Base-by-base conservation (phyloP, 805 yeast genomes). In the Saturnispora kantuleensis region DNA sequence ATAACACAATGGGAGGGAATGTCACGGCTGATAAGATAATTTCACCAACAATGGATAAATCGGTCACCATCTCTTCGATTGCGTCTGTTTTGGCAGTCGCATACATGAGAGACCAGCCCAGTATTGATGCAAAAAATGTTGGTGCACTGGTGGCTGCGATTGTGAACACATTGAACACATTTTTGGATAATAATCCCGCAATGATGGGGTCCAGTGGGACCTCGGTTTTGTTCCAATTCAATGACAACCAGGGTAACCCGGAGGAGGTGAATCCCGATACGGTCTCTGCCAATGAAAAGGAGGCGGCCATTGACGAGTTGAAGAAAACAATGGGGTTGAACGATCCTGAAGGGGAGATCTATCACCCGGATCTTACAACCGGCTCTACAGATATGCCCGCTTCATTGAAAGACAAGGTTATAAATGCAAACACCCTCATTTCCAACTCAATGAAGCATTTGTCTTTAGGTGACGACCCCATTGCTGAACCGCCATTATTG, bases 1-100 rank as follows among this genome's bases (percentile, higher is more conserved):
- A 72, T 63, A 52, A 56, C 59, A 35, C 68, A 60, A 55, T 66
- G 62, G 55, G 61, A 61, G 49, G 63, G 62, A 29, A 64, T 58
- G 18, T 51, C 1, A 21, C 48, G 3, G 29, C 36, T 10, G 53
- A 45, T n/a, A 47, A 42, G 10, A 31, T 46, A 11, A 31, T 47
- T 18, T 11, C 39, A 28, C 35, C 52, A n/a, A 36, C 46, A 2
- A 17, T 46, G 12, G 50, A 55, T 36, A 59, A 56, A 40, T 50
- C 57, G 3, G 49, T 61, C 44, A 43, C 52, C 26, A 47, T 48
- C 16, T 47, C 60, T 9, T 59, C 58, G 5, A 58, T 61, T 30
- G 50, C 64, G 1, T 48, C 58, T 13, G 54, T 53, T 7, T 48
- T 49, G 15, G 52, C 56, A 5, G 54, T 56, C 5, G 51, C 56